phyloP scores from a whole-genome alignment of 1,284 basidiomycete species.

The Leccinum pallidistipes region DNA sequence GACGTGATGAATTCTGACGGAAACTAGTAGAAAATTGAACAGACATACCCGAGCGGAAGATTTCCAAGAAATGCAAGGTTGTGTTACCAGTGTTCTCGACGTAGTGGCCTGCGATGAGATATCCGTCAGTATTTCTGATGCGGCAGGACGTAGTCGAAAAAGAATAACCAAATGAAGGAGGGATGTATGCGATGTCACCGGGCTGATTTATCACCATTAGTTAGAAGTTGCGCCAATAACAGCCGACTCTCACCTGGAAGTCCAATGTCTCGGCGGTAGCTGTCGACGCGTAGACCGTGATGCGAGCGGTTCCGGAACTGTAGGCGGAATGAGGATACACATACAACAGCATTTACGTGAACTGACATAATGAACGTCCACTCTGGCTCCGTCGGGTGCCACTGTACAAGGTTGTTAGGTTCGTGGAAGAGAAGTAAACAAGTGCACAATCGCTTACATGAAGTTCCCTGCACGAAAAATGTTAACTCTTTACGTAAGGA shows the following conservation, averaged over 20 bases:
- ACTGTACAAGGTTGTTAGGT: slow-evolving; percentile 32
- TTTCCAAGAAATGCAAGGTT: slow-evolving; percentile 58
- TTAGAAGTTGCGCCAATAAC: not conserved
- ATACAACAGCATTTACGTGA: not conserved
- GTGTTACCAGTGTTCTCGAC: slow-evolving; percentile 69
- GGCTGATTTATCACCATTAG: slow-evolving; percentile 33
- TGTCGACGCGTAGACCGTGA: slow-evolving; percentile 41
- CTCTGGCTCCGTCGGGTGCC: slow-evolving; percentile 51
- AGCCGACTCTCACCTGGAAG: slow-evolving; percentile 36
- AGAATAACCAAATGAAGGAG: slow-evolving; percentile 46
- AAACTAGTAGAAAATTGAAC: not conserved
- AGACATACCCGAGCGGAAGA: slow-evolving; percentile 53
- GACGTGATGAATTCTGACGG: slow-evolving; percentile 8
- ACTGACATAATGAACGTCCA: slow-evolving; percentile 41
- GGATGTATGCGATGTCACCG: slow-evolving; percentile 61
- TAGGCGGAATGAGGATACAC: slow-evolving; percentile 5
- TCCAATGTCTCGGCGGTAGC: slow-evolving; percentile 44
- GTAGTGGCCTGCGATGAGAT: slow-evolving; percentile 51
- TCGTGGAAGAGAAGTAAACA: not conserved
- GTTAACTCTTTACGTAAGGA: not conserved
- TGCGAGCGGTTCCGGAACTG: slow-evolving; percentile 49
- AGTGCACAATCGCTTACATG: slow-evolving; percentile 43
- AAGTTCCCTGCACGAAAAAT: slow-evolving; percentile 41
- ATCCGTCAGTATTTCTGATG: slow-evolving; percentile 1
- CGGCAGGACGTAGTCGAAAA: not conserved